Base-by-base conservation (phyloP, 768 basidiomycete species). In the Leucocoprinus leucothites region DNA sequence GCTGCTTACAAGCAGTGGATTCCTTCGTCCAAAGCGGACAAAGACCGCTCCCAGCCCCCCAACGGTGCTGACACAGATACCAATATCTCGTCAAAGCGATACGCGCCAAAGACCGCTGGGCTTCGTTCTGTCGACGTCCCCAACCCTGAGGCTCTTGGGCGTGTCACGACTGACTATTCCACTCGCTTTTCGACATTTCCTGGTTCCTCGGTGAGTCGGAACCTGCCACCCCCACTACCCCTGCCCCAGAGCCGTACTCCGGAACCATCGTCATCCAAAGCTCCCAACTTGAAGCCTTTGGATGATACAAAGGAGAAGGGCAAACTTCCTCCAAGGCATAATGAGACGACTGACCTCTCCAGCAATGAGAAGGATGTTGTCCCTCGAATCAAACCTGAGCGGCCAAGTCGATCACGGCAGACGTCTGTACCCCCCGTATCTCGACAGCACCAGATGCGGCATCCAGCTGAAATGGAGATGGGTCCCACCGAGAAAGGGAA, bases 1-100 rank as follows among this genome's bases (percentile, higher is more conserved):
- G 70, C 71, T 57, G 57, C 69, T 31, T 70, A 69, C 60, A 71
- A 71, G 64, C 67, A 72, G 57, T 74, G 73, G 71, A 63, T 65
- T 59, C 66, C 73, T 31, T 50, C 61, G 59, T 35, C 34, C 61
- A 51, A 65, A 48, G 26, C 21, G 42, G 60, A 53, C 42, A 51
- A 48, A 53, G 36, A 47, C 47, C 35, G 57, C 41, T 26, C 53
- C 28, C 57, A 58, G 50, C 46, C 51, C 50, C 47, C 41, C 47
- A 61, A 41, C 25, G 62, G 68, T 57, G 57, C 60, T 55, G 68
- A 72, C 43, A 63, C 62, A 59, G 63, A 56, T 11, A 45, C 42
- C 56, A 68, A 64, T 60, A 61, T 65, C 36, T 45, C 52, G 31
- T 57, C 58, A 47, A 59, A 59, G 26, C 35, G 13, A 47, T 46